Evolutionary conservation across 768 basidiomycete species (phyloP), one percentile per base, ranked within the genome.

Genomic region (Serpula lacrymans): DNA sequence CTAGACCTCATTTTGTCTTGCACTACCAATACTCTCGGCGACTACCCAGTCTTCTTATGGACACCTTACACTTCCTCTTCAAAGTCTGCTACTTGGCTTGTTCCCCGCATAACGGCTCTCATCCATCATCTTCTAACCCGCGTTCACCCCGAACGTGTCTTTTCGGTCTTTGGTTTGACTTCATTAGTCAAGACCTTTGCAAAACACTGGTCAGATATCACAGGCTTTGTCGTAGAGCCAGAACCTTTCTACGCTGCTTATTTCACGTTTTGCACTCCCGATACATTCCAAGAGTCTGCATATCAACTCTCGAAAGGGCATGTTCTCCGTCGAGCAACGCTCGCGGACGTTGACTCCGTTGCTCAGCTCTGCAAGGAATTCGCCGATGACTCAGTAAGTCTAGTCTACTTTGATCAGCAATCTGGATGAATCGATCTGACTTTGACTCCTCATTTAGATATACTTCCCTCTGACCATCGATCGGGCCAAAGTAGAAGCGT

Each of bases 21-120:
- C 48, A 66, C 71, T 35, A 57, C 57, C 33, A 69, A 64, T 42
- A 63, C 61, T 14, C 46, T 68, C 31, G 71, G 77, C 35, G 61
- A 71, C 33, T 66, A 77, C 39, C 79, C 77, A 21, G 58, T 78
- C 41, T 80, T 79, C 53, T 47, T 80, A 27, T 78, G 73, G 70
- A 60, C 67, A 13, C 59, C 67, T 6, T 59, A 57, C 16, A 53
- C 42, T 32, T 44, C 53, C 12, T 49, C 53, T 42, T 40, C 51
- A 2, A 41, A 60, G 14, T 48, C 65, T 12, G 16, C 61, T 8
- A 34, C 60, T 13, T 64, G 61, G 60, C 52, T 72, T 22, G 37
- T 30, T 5, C 60, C 59, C 31, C 67, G 70, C 10, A 47, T 75
- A 14, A 41, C 49, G 25, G 55, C 57, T 39, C 54, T 78, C 13